A percentile compares a stretch with the other conserved stretches of the same genome.
Evolutionary conservation across 495 filamentous ascomycete species (phyloP).

Genomic region (Terfezia boudieri): DNA sequence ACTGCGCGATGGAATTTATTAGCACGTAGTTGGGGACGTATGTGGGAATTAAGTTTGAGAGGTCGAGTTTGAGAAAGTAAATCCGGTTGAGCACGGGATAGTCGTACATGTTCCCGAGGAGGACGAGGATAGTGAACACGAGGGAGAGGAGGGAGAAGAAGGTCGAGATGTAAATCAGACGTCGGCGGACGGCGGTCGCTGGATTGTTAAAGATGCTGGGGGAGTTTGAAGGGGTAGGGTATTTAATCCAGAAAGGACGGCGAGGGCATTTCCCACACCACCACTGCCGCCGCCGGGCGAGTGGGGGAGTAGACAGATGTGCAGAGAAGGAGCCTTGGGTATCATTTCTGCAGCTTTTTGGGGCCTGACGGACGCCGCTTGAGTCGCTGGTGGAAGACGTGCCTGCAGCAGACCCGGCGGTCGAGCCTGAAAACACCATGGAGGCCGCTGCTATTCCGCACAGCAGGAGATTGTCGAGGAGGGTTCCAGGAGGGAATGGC

Average conservation of each 20-base stretch:
- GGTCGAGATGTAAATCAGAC: neutral
- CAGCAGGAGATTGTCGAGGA: no score
- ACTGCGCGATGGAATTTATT: slow-evolving; percentile 74
- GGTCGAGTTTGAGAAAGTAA: slow-evolving; percentile 23
- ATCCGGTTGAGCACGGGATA: neutral
- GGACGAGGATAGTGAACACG: neutral
- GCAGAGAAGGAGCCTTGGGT: no score
- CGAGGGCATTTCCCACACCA: no score
- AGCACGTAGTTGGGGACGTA: slow-evolving; percentile 51
- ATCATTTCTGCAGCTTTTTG: no score
- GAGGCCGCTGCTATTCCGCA: no score
- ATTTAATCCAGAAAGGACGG: neutral
- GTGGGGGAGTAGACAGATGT: no score
- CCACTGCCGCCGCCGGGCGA: no score
- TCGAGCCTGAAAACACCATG: no score
- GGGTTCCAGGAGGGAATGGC: no score
- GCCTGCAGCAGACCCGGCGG: no score
- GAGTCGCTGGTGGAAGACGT: no score
- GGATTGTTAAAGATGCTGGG: neutral
- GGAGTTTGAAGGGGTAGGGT: neutral
- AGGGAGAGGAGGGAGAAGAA: neutral
- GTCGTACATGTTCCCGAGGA: neutral
- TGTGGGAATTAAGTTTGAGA: slow-evolving; percentile 60
- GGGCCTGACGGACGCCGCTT: no score
- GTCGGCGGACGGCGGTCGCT: neutral